Evolutionary conservation across 441 rosid species (phyloP), one percentile per base, ranked within the genome.

Genomic region (Viola pubescens): DNA sequence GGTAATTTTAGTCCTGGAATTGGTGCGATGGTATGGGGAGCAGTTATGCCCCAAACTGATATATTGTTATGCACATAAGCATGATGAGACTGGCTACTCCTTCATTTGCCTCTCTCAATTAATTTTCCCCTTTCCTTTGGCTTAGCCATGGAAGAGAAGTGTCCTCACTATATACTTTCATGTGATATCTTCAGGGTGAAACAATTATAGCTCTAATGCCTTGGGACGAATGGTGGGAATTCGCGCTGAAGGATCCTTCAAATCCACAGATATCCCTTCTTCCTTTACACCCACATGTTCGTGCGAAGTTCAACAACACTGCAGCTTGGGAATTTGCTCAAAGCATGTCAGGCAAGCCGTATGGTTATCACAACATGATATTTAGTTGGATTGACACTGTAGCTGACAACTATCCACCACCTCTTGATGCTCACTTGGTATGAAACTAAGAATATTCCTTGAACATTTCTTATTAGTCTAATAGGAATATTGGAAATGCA

Each of bases 361-460:
- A 92, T 71, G 98, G 98, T 62, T 92, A 92, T 73, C 98, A 92
- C 75, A 92, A 92, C 83, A 84, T 89, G 98, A 87, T 92, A 64
- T 92, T 92, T 74, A 92, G 98, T 80, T 87, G 97, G 98, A 89
- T 92, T 19, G 97, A 89, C 52, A 87, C 98, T 45, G 61, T 89
- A 26, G 87, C 82, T 53, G 97, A 83, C 70, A 89, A 92, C 75
- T 92, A 82, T 81, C 97, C 98, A 10, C 98, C 98, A 53, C 98
- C 96, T 65, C 86, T 92, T 69, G 97, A 84, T 87, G 82, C 97
- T 84, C 98, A 89, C 90, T 83, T 92, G 92, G 94, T 92, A 89
- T 65, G 66, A 37, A 52, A 26, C 34, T 26, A 26, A 26, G 34
- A 26, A 1, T 63, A 14, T 47, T 64, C 45, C 49, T 55, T 47